These are phyloP conservation scores for Sarocladium kiliense DNA, from an alignment of 2,329 filamentous ascomycete species.

Conservation along the genomic window DNA sequence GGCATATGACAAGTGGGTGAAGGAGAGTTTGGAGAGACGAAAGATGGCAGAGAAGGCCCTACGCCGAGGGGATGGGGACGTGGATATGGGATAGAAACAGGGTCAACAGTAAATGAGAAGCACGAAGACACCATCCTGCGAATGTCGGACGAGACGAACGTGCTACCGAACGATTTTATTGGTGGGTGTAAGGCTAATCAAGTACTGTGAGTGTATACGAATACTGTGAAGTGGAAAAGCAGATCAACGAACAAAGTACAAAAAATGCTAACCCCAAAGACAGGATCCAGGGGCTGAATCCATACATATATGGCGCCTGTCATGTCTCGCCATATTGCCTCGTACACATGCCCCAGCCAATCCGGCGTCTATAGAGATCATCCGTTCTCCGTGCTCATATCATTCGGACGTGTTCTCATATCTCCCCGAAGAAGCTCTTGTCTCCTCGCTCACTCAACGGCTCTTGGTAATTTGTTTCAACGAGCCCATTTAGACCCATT, in stretches of 20 bases:
- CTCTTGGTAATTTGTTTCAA: not conserved
- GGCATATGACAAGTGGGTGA: constrained; percentile 69
- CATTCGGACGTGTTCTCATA: not conserved
- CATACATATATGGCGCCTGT: not conserved
- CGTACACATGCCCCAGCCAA: not conserved
- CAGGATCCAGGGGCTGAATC: not conserved
- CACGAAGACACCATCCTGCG: not conserved
- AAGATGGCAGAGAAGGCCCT: constrained; percentile 30
- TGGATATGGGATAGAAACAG: constrained; percentile 32
- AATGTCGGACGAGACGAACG: not conserved
- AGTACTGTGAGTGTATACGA: not conserved
- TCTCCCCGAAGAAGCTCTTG: not conserved
- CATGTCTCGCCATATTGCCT: not conserved
- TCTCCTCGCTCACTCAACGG: too few species aligned
- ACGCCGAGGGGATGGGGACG: constrained; percentile 30
- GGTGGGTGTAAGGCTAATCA: too few species aligned
- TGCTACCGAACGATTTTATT: too few species aligned
- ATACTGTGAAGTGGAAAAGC: not conserved
- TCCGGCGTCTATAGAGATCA: not conserved
- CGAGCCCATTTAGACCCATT: not conserved
- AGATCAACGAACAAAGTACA: too few species aligned
- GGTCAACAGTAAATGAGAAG: not conserved
- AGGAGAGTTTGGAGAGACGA: constrained; percentile 57
- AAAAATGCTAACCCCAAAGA: too few species aligned
- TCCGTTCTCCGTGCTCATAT: too few species aligned